phyloP scores from a whole-genome alignment of 139 green algal genomes.

The Dunaliella primolecta region DNA sequence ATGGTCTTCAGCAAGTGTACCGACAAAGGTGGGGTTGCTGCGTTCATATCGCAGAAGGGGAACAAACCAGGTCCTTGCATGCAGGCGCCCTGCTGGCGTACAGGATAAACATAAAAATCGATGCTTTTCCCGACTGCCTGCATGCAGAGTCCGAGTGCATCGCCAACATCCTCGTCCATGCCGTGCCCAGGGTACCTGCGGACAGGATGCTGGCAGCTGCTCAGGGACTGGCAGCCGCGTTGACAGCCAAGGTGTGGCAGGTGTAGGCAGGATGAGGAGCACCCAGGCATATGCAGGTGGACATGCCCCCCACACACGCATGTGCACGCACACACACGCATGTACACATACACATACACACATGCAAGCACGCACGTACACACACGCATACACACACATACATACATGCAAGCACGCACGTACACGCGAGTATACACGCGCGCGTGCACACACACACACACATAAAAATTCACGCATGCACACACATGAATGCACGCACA shows the following conservation, averaged over 20 bases:
- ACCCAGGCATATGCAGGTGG: background rate
- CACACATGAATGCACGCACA: background rate
- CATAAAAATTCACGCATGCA: background rate
- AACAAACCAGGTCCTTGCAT: too few relatives aligned
- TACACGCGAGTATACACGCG: background rate
- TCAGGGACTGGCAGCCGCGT: slow-evolving; percentile 1
- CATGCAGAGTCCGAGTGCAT: slow-evolving; percentile 38
- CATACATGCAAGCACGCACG: background rate
- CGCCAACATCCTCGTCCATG: slow-evolving; percentile 36
- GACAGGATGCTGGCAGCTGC: background rate
- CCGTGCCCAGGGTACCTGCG: slow-evolving; percentile 17
- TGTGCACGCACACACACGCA: background rate
- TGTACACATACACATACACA: background rate
- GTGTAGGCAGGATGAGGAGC: too few relatives aligned
- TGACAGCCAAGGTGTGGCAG: slow-evolving; percentile 26
- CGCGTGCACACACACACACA: background rate
- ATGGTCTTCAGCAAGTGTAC: slow-evolving; percentile 26
- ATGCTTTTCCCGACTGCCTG: too few relatives aligned
- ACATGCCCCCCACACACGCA: background rate
- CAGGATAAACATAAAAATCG: too few relatives aligned
- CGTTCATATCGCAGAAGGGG: too few relatives aligned
- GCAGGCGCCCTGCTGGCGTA: too few relatives aligned
- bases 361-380: background rate
- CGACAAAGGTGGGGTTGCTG: slow-evolving; percentile 23
- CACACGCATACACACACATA: background rate